phyloP scores from a whole-genome alignment of 202 grass and related monocot genomes.

The Zizania palustris region DNA sequence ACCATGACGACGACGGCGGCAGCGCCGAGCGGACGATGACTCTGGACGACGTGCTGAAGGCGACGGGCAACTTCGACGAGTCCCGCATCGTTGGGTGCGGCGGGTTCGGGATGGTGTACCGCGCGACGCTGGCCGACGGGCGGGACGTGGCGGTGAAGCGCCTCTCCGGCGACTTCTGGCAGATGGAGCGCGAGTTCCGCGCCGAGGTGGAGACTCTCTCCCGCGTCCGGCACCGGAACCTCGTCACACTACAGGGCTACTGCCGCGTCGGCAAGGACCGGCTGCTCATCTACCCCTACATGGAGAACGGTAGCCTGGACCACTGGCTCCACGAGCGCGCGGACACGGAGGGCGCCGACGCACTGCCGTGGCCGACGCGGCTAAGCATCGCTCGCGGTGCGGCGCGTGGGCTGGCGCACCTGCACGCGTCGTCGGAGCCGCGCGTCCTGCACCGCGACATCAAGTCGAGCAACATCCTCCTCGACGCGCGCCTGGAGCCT shows the following conservation, averaged over 20 bases:
- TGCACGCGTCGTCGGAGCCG: slow-evolving; percentile 43
- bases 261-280: slow-evolving; percentile 65
- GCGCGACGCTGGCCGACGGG: slow-evolving; percentile 50
- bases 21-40: slow-evolving; percentile 10
- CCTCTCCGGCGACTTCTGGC: slow-evolving; percentile 61
- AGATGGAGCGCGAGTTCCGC: slow-evolving; percentile 77
- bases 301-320: slow-evolving; percentile 81
- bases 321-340: slow-evolving; percentile 64
- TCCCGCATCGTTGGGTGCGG: slow-evolving; percentile 67
- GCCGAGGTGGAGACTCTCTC: slow-evolving; percentile 79
- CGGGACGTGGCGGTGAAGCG: slow-evolving; percentile 66
- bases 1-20: neutral
- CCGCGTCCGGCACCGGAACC: slow-evolving; percentile 57
- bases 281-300: slow-evolving; percentile 73
- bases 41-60: slow-evolving; percentile 59
- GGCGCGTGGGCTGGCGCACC: slow-evolving; percentile 52
- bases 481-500: slow-evolving; percentile 42
- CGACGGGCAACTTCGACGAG: slow-evolving; percentile 61
- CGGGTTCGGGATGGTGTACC: slow-evolving; percentile 78
- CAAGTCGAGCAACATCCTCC: slow-evolving; percentile 64
- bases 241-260: slow-evolving; percentile 64
- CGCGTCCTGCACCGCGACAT: slow-evolving; percentile 53
- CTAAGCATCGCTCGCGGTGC: slow-evolving; percentile 38
- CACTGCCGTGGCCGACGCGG: slow-evolving; percentile 37
- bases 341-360: neutral